Conservation (phyloP, 768 basidiomycete species). For the Termitomyces sp. region DNA sequence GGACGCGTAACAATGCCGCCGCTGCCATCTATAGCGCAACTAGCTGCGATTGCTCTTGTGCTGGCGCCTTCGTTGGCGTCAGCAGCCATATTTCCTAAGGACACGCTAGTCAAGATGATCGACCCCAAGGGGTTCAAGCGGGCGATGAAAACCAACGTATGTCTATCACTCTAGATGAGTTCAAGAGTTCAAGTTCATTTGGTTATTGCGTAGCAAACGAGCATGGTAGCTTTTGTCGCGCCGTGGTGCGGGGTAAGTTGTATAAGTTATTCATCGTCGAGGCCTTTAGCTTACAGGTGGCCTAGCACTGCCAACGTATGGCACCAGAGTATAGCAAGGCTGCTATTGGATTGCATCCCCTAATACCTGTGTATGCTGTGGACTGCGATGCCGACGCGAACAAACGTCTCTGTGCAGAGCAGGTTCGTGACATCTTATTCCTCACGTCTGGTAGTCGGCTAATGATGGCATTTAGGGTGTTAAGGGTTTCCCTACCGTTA, state of each 20-base stretch:
- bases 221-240: conserved; percentile 88
- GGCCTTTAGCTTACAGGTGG: not conserved
- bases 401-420: conserved; percentile 77
- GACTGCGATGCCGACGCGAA: conserved; percentile 87
- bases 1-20: conserved; percentile 27
- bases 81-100: conserved; percentile 45
- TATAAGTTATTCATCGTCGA: not conserved
- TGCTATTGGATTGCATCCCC: conserved; percentile 71
- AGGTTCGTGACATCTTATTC: conserved; percentile 35
- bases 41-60: conserved; percentile 33
- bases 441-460: not conserved
- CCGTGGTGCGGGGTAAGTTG: conserved; percentile 85
- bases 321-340: conserved; percentile 85
- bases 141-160: conserved; percentile 72
- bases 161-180: conserved; percentile 20
- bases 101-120: conserved; percentile 68
- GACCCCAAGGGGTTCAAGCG: conserved; percentile 68
- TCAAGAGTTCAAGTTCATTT: not conserved
- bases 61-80: conserved; percentile 46
- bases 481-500: conserved; percentile 92
- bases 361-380: conserved; percentile 89
- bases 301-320: conserved; percentile 80
- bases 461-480: conserved; percentile 40
- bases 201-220: conserved; percentile 50
- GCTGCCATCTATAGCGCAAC: conserved; percentile 28